Evolutionary conservation across 1,284 basidiomycete species (phyloP), one percentile per base, ranked within the genome.

Genomic region (Volvariella volvacea): DNA sequence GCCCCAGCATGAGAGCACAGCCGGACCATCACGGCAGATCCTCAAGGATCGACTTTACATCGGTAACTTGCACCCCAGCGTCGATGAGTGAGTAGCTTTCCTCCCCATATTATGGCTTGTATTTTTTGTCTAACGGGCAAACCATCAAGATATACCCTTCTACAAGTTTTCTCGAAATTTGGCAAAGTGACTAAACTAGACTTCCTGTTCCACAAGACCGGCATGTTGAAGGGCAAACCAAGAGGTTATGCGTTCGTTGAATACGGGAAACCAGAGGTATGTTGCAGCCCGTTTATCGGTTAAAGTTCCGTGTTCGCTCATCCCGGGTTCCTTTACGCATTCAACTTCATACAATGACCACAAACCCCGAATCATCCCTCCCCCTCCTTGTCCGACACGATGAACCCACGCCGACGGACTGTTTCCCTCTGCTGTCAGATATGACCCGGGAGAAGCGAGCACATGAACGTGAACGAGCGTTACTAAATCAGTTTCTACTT

Each of bases 191-290:
- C 88, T 32, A 92, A 93, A 55, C 78, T 97, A 47, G 95, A 99
- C 63, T 95, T 86, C 61, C 75, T 98, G 54, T 96, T 95, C 59
- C 94, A 99, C 74, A 97, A 95, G 67, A 72, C 83, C 0, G 95
- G 95, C 0, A 75, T 84, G 3, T 67, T 84, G 55, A 92, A 86
- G 62, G 95, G 95, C 10, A 95, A 92, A 61, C 92, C 95, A 1
- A 73, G 93, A 15, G 95, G 95, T 2, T 99, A 94, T 62, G 94
- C 93, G 0, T 99, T 98, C 55, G 69, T 99, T 25, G 92, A 97
- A 65, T 97, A 83, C 58, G 73, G 73, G 22, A 74, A 76, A 41
- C 74, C 81, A 64, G 79, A 83, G 66, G 93, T 96, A 66, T 71
- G 91, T 83, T 41, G 28, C n/a, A 21, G 39, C 21, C 44, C 47